Evolutionary conservation across 371 early-diverging fungal genomes (phyloP), one percentile per base, ranked within the genome.

Genomic region (Dichotomocladium elegans): DNA sequence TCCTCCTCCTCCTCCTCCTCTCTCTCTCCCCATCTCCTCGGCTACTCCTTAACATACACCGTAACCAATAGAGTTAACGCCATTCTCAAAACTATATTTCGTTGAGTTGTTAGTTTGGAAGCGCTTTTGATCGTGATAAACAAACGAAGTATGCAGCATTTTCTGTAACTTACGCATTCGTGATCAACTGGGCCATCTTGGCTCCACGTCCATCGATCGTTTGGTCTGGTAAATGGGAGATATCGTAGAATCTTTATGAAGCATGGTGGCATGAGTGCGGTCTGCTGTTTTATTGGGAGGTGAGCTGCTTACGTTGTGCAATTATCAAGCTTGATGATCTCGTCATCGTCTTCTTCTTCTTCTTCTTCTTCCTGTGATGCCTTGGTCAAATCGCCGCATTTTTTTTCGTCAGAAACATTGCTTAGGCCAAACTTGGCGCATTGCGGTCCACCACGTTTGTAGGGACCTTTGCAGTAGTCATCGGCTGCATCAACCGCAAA

Each of bases 171-270:
- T 70, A 74, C 75, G 71, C 75, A 47, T 74, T 74, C 29, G 75
- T 74, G 25, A 74, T 74, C 29, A 74, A 34, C 41, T 68, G 59
- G 5, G 75, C 75, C 75, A 71, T 74, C 42, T 58, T 74, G 3
- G 40, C 43, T 14, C 71, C 59, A 31, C 60, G 55, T 17, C 50
- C 30, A 52, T 64, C 55, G n/a, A 74, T 74, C 3, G 37, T 40
- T 41, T 71, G 57, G 21, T 55, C 47, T 30, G 75, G 75, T 19
- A 71, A 34, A 3, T 61, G 43, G 11, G 58, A 53, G 14, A 71
- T 62, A 55, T 66, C 63, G 43, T 74, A 74, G 50, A 74, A 73
- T 3, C 73, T 73, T 53, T 5, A 43, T 6, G 7, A 11, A 30
- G 14, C 21, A 6, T 14, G 40, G 7, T 52, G 35, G 12, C 5